Evolutionary conservation across 768 basidiomycete genomes (phyloP).

Genomic region (Grammothele lineata): DNA sequence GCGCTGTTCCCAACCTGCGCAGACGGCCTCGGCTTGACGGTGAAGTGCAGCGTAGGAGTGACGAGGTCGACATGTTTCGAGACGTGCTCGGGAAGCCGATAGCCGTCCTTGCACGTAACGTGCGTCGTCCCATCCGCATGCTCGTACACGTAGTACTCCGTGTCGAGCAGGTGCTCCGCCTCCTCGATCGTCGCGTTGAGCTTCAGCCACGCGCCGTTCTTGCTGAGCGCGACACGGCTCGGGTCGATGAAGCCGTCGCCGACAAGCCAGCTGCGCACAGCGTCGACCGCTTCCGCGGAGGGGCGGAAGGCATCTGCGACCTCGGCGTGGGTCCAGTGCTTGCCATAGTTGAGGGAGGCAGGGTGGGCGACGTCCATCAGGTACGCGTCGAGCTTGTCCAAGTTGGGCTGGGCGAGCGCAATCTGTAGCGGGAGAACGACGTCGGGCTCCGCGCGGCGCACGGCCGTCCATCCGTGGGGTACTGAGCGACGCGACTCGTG

Average conservation of each 20-base stretch:
- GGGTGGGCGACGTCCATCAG: conserved; percentile 48
- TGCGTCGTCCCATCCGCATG: conserved; percentile 48
- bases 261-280: conserved; percentile 42
- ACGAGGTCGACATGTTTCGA: conserved; percentile 60
- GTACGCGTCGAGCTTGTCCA: conserved; percentile 40
- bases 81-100: conserved; percentile 59
- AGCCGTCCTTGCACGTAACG: conserved; percentile 53
- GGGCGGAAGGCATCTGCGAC: conserved; percentile 45
- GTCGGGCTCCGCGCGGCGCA: conserved; percentile 31
- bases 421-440: conserved; percentile 43
- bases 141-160: conserved; percentile 56
- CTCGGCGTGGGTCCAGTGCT: conserved; percentile 43
- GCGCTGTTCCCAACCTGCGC: background rate
- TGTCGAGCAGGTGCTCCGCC: conserved; percentile 38
- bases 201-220: conserved; percentile 40
- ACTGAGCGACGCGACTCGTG: background rate
- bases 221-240: conserved; percentile 35
- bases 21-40: background rate
- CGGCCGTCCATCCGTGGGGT: background rate
- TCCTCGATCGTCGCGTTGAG: conserved; percentile 38
- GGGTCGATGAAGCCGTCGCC: conserved; percentile 34
- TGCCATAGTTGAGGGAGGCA: conserved; percentile 44
- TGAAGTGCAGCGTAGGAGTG: conserved; percentile 69
- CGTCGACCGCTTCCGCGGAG: conserved; percentile 33
- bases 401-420: conserved; percentile 43